Evolutionary conservation across 2,329 filamentous ascomycete species (phyloP).

Genomic region (Stagonosporopsis vannaccii): DNA sequence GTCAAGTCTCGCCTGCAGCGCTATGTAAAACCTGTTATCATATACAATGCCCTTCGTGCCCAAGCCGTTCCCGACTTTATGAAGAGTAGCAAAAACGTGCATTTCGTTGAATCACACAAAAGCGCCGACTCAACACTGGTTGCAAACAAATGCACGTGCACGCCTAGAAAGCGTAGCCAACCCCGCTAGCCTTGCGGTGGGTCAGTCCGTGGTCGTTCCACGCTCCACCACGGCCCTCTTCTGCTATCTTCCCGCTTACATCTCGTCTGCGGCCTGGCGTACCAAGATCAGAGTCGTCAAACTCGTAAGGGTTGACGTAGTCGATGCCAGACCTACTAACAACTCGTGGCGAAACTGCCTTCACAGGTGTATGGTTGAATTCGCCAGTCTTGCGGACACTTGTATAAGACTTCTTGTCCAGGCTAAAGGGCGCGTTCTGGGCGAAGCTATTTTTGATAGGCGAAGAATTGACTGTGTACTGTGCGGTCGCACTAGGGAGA

Average conservation of each 20-base stretch:
- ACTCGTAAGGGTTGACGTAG: slow-evolving; percentile 48
- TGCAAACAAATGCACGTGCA: slow-evolving; percentile 2
- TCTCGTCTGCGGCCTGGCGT: slow-evolving; percentile 52
- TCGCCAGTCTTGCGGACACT: slow-evolving; percentile 45
- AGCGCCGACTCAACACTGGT: neutral
- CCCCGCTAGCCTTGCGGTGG: slow-evolving; percentile 53
- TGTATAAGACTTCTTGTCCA: slow-evolving; percentile 44
- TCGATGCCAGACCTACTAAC: slow-evolving; percentile 58
- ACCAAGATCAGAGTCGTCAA: slow-evolving; percentile 43
- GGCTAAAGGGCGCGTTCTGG: slow-evolving; percentile 37
- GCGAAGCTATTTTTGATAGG: slow-evolving; percentile 19
- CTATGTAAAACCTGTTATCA: slow-evolving; percentile 14
- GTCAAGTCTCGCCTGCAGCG: slow-evolving; percentile 3
- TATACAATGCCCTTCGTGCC: slow-evolving; percentile 3
- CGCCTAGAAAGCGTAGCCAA: slow-evolving; percentile 20
- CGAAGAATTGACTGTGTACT: slow-evolving; percentile 40
- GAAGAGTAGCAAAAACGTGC: slow-evolving; percentile 1
- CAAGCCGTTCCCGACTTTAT: neutral
- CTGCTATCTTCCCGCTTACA: slow-evolving; percentile 75
- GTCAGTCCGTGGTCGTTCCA: slow-evolving; percentile 38
- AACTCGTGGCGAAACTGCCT: slow-evolving; percentile 51
- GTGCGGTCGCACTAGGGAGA: slow-evolving; percentile 38
- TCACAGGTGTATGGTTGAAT: slow-evolving; percentile 36
- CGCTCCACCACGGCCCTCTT: slow-evolving; percentile 67
- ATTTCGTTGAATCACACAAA: neutral